Base-by-base conservation (phyloP, 129 eudicot genomes). In the Flaveria bidentis region DNA sequence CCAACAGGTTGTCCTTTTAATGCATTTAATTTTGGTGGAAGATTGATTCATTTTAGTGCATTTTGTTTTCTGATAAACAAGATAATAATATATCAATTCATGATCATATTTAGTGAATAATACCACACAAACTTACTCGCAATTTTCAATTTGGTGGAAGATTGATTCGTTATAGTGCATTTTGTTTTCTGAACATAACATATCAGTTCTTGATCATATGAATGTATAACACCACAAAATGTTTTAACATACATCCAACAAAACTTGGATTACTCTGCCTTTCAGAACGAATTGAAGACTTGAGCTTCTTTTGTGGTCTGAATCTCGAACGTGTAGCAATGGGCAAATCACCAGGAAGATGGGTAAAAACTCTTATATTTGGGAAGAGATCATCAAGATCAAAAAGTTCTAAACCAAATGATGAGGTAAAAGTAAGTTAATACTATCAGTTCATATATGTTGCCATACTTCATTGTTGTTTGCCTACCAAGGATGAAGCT, bases 261-360 rank as follows among this genome's bases (percentile, higher is more conserved):
- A 33, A 33, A 33, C 6, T 26, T n/a, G 18, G 42, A 61, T 61
- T 26, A 28, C 62, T 13, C 18, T 5, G 41, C 2, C 60, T 75
- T 36, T 47, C 46, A 36, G 52, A 53, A 28, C 6, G 13, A 9
- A 1, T 45, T 45, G 14, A 45, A 45, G 13, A 11, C 50, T 45
- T 45, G 9, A 45, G 50, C 50, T 45, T 45, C 63, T 18, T 13
- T 25, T 26, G 8, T 10, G 12, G 25, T 71, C 23, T 30, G 12
- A 62, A 10, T 47, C 47, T 1, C 5, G 42, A 26, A 9, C 30
- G 52, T 71, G 73, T 62, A 26, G 68, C 82, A 65, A 85, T 88
- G 92, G 92, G 89, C 25, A 88, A 83, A 79, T 88, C 90, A 72
- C 88, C 93, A 25, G 93, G 87, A 72, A 88, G 55, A 81, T 88